phyloP scores from a whole-genome alignment of 495 filamentous ascomycete genomes.

The Penicillium macrosclerotiorum region DNA sequence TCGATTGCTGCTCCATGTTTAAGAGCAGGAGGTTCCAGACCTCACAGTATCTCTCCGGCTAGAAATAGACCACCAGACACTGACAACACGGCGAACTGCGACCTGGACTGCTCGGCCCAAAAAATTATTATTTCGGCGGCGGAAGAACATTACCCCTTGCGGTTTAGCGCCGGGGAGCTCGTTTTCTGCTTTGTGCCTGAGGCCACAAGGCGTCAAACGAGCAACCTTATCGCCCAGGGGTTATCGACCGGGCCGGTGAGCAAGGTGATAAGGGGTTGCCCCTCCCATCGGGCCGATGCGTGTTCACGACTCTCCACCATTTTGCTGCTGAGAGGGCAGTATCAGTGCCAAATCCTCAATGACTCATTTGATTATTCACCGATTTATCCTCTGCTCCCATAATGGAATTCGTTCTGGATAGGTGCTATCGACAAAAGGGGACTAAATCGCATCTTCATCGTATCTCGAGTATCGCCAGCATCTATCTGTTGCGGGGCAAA shows the following conservation, averaged over 20 bases:
- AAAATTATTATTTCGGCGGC: slow-evolving; percentile 41
- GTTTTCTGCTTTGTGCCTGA: slow-evolving; percentile 1
- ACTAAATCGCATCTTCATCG: no score
- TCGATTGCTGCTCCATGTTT: slow-evolving; percentile 77
- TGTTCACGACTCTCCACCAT: not conserved
- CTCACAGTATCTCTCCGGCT: slow-evolving; percentile 27
- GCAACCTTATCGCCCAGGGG: not conserved
- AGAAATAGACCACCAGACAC: slow-evolving; percentile 15
- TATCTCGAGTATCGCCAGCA: not conserved
- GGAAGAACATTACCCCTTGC: slow-evolving; percentile 23
- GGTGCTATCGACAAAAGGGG: no score
- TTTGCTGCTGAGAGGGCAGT: no score
- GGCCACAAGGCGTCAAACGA: slow-evolving; percentile 3
- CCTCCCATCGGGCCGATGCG: slow-evolving; percentile 14
- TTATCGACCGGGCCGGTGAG: slow-evolving; percentile 8
- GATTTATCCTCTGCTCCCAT: not conserved
- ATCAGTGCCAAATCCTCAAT: no score
- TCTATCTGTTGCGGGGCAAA: no score
- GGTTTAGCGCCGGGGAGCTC: slow-evolving; percentile 11
- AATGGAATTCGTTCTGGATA: no score
- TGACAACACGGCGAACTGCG: slow-evolving; percentile 4
- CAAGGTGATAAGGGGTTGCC: slow-evolving; percentile 2
- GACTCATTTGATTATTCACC: not conserved
- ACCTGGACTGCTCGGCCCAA: slow-evolving; percentile 23
- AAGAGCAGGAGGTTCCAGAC: slow-evolving; percentile 30